Base-by-base conservation (phyloP, 2,329 filamentous ascomycete species). In the Colletotrichum sp. region DNA sequence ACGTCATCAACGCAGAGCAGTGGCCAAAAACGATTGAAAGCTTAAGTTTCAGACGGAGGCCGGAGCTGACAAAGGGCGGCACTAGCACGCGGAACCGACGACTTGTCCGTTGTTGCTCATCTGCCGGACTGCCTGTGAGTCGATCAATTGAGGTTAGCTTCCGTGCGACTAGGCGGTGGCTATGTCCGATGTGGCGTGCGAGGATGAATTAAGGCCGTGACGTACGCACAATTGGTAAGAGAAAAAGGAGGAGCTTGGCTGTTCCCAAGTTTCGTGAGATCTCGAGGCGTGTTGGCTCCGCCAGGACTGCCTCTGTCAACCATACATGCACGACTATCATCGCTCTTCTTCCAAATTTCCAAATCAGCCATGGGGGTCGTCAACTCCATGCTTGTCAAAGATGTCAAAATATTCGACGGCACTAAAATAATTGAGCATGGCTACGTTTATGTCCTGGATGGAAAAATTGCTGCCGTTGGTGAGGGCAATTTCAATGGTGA, bases 321-420 rank as follows among this genome's bases (percentile, higher is more conserved):
- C n/a, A 21, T 10, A 49, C 44, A 49, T 49, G 44, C 44, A 12
- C 10, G 10, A 49, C 44, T 0, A 49, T 21, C 44, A 21, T 21
- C 5, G 0, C 44, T 21, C 44, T 49, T 13, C n/a, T 49, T 21
- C 10, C 44, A 0, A 28, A 59, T 28, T 21, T 0, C 0, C 55
- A 59, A 18, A 28, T 10, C 55, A 34, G 26, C 52, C 28, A 68
- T 72, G 70, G 63, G 34, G n/a, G 21, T 32, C 8, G 16, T 34
- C 16, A 72, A 68, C 26, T 72, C 70, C 24, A 60, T 67, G 30
- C 49, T 72, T 18, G 55, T 72, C 32, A 67, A 67, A 34, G 71
- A 63, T 70, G 85, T 89, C 55, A 86, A 86, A 44, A 84, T 89
- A 66, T 89, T 89, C 79, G 87, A 87, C 18, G 88, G 88, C 49